phyloP scores from a whole-genome alignment of 2,329 filamentous ascomycete genomes.

The Aureobasidium leucospermi region DNA sequence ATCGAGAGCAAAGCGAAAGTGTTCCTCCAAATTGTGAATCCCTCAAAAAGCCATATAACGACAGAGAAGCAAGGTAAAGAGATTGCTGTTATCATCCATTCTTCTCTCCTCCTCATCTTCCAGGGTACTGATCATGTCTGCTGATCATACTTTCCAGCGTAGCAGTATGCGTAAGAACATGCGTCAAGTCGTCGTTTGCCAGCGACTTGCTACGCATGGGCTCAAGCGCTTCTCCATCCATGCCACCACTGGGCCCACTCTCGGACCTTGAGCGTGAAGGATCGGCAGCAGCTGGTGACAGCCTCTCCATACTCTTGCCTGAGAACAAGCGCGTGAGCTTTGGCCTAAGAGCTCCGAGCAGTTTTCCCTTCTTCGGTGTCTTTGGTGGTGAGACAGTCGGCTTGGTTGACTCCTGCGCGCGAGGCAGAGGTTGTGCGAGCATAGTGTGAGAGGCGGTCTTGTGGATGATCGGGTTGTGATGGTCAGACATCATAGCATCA shows the following conservation, averaged over 20 bases:
- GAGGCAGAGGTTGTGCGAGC: neutral
- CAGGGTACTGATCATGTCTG: conserved; percentile 37
- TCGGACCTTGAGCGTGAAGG: conserved; percentile 18
- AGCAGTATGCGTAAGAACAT: conserved; percentile 24
- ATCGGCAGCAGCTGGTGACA: neutral
- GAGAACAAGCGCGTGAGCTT: conserved; percentile 11
- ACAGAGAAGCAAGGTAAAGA: neutral
- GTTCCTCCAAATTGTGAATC: neutral
- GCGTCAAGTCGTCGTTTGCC: conserved; percentile 22
- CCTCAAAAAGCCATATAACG: too few species aligned
- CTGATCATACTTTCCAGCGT: conserved; percentile 31
- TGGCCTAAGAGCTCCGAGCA: neutral
- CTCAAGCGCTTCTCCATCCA: neutral
- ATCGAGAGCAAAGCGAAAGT: neutral
- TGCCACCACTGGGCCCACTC: neutral
- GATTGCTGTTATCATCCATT: neutral
- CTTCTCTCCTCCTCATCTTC: conserved; percentile 9
- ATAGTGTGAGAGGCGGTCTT: conserved; percentile 9
- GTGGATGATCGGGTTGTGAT: conserved; percentile 10
- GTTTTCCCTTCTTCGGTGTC: neutral
- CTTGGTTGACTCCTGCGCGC: neutral
- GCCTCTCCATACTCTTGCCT: conserved; percentile 5
- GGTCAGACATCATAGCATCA: conserved; percentile 1
- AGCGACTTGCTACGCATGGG: conserved; percentile 16
- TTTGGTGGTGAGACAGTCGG: conserved; percentile 1